Conservation (phyloP, 352 stramenopile genomes). For the Pythium angustatum region DNA sequence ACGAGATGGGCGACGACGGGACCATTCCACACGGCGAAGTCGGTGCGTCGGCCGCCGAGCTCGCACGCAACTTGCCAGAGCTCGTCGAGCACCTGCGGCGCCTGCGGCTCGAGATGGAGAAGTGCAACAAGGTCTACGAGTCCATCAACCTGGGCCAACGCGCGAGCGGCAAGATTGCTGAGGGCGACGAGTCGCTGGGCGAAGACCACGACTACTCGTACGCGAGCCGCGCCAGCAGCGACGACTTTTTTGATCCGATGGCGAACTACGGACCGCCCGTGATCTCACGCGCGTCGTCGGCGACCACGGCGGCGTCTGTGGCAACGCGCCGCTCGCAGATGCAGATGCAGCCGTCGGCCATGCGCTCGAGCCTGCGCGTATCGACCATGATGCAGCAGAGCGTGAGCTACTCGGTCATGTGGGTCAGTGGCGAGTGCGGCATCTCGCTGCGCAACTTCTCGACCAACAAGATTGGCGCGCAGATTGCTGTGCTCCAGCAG, state of each 20-base stretch:
- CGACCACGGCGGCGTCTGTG: constrained; percentile 14
- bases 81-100: constrained; percentile 62
- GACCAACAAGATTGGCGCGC: constrained; percentile 67
- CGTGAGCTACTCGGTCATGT: constrained; percentile 72
- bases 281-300: constrained; percentile 12
- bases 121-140: constrained; percentile 74
- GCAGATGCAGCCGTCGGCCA: constrained; percentile 11
- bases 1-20: constrained; percentile 10
- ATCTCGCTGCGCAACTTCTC: constrained; percentile 87
- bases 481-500: constrained; percentile 81
- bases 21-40: constrained; percentile 33
- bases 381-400: constrained; percentile 15
- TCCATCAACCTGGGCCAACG: constrained; percentile 38
- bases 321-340: constrained; percentile 10
- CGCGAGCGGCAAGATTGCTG: constrained; percentile 23
- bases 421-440: constrained; percentile 79
- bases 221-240: constrained; percentile 1
- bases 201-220: constrained; percentile 7
- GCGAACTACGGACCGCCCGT: background rate
- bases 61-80: constrained; percentile 61
- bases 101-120: constrained; percentile 68
- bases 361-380: constrained; percentile 23
- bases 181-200: constrained; percentile 2
- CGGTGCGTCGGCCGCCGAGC: constrained; percentile 39
- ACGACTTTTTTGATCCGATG: constrained; percentile 1